Percentiles rank a stretch among this genome's conserved stretches.
Conservation (phyloP, 164 flowering plant species). For the Litsea cubeba region DNA sequence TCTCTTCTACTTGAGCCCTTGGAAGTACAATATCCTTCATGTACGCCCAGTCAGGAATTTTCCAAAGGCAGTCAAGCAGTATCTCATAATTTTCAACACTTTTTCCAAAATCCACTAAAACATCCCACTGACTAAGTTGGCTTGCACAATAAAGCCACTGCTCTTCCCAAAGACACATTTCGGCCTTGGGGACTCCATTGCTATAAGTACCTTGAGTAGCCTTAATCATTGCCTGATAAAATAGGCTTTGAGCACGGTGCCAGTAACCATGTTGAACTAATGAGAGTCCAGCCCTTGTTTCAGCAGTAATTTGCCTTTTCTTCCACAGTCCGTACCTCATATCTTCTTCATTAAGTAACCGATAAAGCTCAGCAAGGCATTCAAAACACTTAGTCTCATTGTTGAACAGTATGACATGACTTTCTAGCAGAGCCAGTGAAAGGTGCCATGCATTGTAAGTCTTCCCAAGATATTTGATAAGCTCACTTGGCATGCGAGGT, state of each 20-base stretch:
- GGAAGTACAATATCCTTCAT: constrained; percentile 83
- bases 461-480: constrained; percentile 93
- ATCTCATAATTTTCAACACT: constrained; percentile 77
- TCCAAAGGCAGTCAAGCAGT: constrained; percentile 85
- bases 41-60: constrained; percentile 80
- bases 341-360: constrained; percentile 94
- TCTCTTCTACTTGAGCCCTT: constrained; percentile 90
- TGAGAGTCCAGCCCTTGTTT: constrained; percentile 93
- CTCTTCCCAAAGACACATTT: constrained; percentile 99
- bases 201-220: constrained; percentile 99
- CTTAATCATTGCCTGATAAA: constrained; percentile 95
- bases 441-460: constrained; percentile 99
- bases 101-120: constrained; percentile 77
- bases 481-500: constrained; percentile 98
- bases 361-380: constrained; percentile 96
- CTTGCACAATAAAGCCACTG: constrained; percentile 92
- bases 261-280: constrained; percentile 98
- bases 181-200: constrained; percentile 95
- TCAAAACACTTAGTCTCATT: constrained; percentile 92
- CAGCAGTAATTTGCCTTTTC: constrained; percentile 82
- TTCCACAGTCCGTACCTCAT: constrained; percentile 99
- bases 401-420: constrained; percentile 89
- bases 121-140: constrained; percentile 97
- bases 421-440: constrained; percentile 83
- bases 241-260: constrained; percentile 94